Conservation (phyloP, 2,329 filamentous ascomycete genomes). For the Lasiodiplodia gonubiensis region DNA sequence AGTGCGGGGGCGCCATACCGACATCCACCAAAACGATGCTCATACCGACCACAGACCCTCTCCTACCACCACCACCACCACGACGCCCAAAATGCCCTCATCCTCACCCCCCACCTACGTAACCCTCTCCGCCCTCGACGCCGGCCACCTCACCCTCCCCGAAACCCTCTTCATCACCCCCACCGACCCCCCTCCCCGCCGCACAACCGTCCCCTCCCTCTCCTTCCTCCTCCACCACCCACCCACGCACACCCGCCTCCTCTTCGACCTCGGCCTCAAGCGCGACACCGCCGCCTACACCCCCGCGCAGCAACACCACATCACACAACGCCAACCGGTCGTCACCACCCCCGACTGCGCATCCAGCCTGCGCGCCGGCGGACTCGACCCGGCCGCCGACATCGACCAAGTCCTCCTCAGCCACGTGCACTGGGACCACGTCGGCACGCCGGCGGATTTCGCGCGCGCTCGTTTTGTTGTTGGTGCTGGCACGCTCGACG, state of each 20-base stretch:
- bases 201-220: conserved; percentile 59
- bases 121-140: conserved; percentile 40
- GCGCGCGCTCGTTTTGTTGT: conserved; percentile 47
- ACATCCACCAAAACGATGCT: not conserved
- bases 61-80: not conserved
- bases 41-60: not conserved
- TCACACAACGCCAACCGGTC: conserved; percentile 54
- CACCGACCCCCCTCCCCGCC: conserved; percentile 50
- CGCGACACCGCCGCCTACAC: conserved; percentile 53
- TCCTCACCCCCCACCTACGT: conserved; percentile 27
- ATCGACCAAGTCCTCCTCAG: conserved; percentile 50
- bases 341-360: conserved; percentile 43
- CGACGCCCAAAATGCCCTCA: not conserved
- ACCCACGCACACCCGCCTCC: conserved; percentile 38
- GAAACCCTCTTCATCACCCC: conserved; percentile 55
- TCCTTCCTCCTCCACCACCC: conserved; percentile 59
- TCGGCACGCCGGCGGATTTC: conserved; percentile 49
- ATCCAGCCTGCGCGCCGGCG: conserved; percentile 44
- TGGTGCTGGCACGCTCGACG: conserved; percentile 41
- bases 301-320: conserved; percentile 51
- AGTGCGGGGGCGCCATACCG: not conserved
- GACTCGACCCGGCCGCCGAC: conserved; percentile 36
- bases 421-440: conserved; percentile 51
- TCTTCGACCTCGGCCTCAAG: conserved; percentile 61
- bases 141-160: conserved; percentile 53